phyloP scores from a whole-genome alignment of 2,329 filamentous ascomycete genomes.

The Xenosphaeropsis pyriputrescens region DNA sequence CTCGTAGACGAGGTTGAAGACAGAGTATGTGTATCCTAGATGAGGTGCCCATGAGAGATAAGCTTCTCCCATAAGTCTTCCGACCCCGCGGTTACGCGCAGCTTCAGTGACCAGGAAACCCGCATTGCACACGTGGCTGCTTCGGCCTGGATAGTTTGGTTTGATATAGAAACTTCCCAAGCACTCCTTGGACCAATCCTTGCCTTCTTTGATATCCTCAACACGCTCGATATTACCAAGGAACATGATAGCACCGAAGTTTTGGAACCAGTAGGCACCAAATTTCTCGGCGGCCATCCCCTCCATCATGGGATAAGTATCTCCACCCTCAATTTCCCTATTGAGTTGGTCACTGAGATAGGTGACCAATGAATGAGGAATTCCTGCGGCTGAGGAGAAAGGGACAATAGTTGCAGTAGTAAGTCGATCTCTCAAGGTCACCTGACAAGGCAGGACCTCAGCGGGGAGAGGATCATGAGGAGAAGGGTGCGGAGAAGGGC shows the following conservation, averaged over 20 bases:
- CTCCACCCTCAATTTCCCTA: conserved; percentile 57
- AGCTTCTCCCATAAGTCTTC: conserved; percentile 38
- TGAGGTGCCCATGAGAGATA: conserved; percentile 43
- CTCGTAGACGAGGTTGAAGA: conserved; percentile 65
- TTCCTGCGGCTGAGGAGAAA: conserved; percentile 43
- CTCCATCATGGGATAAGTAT: conserved; percentile 59
- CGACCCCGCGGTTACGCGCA: conserved; percentile 37
- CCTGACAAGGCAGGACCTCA: conserved; percentile 39
- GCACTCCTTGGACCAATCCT: conserved; percentile 51
- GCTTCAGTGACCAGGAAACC: conserved; percentile 41
- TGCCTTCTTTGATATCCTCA: conserved; percentile 29
- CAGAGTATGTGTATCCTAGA: conserved; percentile 55
- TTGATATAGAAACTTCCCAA: conserved; percentile 61
- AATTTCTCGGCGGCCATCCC: conserved; percentile 46
- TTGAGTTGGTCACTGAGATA: conserved; percentile 55
- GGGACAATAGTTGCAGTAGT: conserved; percentile 56
- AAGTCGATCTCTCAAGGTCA: conserved; percentile 50
- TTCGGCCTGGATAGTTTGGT: conserved; percentile 60
- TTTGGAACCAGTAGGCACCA: conserved; percentile 58
- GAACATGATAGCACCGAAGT: conserved; percentile 59
- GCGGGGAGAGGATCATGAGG: conserved; percentile 26
- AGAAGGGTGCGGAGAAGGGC: conserved; percentile 32
- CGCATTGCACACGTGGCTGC: conserved; percentile 59
- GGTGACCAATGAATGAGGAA: conserved; percentile 44
- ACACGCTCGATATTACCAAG: conserved; percentile 44